Evolutionary conservation across 2,329 filamentous ascomycete species (phyloP), one percentile per base, ranked within the genome.

Genomic region (Exophiala sp.): DNA sequence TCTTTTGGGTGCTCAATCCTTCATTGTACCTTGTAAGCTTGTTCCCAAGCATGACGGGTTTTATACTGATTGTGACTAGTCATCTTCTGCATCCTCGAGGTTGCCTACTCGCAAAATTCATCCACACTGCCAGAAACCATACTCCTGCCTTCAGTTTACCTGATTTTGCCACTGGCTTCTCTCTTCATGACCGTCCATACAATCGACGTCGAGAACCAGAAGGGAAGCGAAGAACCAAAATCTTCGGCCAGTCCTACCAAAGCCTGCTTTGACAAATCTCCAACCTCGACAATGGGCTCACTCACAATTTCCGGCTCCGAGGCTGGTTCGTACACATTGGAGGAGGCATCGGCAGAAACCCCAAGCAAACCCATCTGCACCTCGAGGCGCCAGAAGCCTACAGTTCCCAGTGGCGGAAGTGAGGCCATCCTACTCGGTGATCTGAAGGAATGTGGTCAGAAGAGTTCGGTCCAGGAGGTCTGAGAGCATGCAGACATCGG

Each of bases 141-240:
- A 38, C 48, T 60, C 20, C 36, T 60, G 12, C 57, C 57, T 9
- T 50, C 57, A 3, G 54, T 60, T 45, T 60, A 57, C 42, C 24
- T 57, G 29, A 57, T 57, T 24, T 50, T 60, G 5, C 57, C 57
- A 10, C 41, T 60, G 34, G 57, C 54, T 35, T 55, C 57, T 4
- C 54, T 60, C 34, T 60, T 60, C 57, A 55, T 60, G 54, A 60
- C 54, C 10, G 52, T 57, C 49, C 54, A 57, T 32, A 46, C 55
- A 5, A 16, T 16, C 16, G 21, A 43, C 18, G 14, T 21, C 12
- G 48, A 41, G 10, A 24, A 18, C 35, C 24, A 24, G 6, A 29
- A 47, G 8, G 24, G 16, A 9, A 8, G 3, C 5, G 35, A 33
- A 12, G 46, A 33, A 7, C 24, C 16, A 10, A 50, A 49, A 11